Conservation (phyloP, 208 protist genomes). For the Borovskyia barvae region DNA sequence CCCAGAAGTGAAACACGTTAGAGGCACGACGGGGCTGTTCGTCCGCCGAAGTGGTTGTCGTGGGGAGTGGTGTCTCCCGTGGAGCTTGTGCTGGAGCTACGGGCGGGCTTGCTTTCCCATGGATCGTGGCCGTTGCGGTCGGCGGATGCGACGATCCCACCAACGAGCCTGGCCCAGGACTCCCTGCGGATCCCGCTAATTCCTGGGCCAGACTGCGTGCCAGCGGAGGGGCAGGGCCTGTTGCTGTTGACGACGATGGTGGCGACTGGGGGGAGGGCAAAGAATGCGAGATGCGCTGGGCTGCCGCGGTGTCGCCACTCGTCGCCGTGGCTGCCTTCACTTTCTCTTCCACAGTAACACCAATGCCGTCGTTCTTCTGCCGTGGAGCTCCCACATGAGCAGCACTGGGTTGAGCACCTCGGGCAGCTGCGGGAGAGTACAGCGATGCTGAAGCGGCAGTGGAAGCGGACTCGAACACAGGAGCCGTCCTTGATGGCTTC, state of each 20-base stretch:
- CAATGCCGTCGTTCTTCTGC: too few relatives aligned
- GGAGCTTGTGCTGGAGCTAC: background rate
- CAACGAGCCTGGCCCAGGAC: too few relatives aligned
- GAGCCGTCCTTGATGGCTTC: slow-evolving; percentile 18
- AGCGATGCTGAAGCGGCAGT: slow-evolving; percentile 1
- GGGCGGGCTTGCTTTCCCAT: too few relatives aligned
- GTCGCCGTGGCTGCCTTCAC: background rate
- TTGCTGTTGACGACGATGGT: too few relatives aligned
- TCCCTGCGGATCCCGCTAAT: slow-evolving; percentile 15
- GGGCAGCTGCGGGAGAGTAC: background rate
- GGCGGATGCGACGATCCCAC: too few relatives aligned
- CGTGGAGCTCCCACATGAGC: too few relatives aligned
- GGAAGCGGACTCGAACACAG: background rate
- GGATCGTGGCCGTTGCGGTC: too few relatives aligned
- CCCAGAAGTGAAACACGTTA: slow-evolving; percentile 10
- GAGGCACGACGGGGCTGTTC: slow-evolving; percentile 2
- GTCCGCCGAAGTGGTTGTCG: background rate
- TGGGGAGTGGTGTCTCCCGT: background rate
- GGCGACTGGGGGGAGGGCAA: too few relatives aligned
- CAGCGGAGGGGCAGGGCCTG: slow-evolving; percentile 17
- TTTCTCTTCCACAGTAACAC: too few relatives aligned
- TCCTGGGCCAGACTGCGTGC: slow-evolving; percentile 24
- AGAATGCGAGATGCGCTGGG: too few relatives aligned
- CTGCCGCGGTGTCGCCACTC: background rate
- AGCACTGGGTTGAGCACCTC: background rate